phyloP scores from a whole-genome alignment of 441 rosid species.

The Mallotus repandus region DNA sequence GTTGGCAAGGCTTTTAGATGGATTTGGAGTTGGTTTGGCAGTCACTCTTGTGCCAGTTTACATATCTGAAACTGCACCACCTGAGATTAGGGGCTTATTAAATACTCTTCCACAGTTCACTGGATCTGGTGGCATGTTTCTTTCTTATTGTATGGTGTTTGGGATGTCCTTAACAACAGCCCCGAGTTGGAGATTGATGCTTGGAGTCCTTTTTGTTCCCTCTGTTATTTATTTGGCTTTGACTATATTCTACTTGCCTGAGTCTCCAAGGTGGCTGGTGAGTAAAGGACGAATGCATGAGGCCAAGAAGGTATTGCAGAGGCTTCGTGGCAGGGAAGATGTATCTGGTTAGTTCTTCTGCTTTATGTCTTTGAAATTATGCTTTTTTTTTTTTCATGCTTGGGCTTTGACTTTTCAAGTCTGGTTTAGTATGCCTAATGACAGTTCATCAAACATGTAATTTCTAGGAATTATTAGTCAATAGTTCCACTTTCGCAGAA shows the following conservation, averaged over 20 bases:
- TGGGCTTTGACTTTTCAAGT: background rate
- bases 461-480: background rate
- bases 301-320: conserved; percentile 67
- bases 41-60: conserved; percentile 78
- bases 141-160: conserved; percentile 75
- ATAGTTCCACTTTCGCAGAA: background rate
- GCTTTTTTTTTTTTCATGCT: background rate
- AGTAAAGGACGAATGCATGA: conserved; percentile 76
- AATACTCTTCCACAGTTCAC: conserved; percentile 81
- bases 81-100: conserved; percentile 73
- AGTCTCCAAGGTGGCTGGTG: conserved; percentile 91
- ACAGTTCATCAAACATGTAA: background rate
- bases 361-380: background rate
- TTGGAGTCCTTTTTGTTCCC: conserved; percentile 69
- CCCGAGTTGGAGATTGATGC: conserved; percentile 86
- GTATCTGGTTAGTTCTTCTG: conserved; percentile 51
- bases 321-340: conserved; percentile 75
- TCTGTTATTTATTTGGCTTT: conserved; percentile 46
- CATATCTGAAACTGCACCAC: conserved; percentile 86
- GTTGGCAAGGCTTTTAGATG: conserved; percentile 67
- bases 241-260: conserved; percentile 70
- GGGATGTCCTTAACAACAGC: conserved; percentile 63
- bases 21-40: conserved; percentile 74
- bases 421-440: background rate
- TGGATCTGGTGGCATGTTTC: conserved; percentile 82